phyloP scores from a whole-genome alignment of 2,329 filamentous ascomycete species.

The Shiraia sp. region DNA sequence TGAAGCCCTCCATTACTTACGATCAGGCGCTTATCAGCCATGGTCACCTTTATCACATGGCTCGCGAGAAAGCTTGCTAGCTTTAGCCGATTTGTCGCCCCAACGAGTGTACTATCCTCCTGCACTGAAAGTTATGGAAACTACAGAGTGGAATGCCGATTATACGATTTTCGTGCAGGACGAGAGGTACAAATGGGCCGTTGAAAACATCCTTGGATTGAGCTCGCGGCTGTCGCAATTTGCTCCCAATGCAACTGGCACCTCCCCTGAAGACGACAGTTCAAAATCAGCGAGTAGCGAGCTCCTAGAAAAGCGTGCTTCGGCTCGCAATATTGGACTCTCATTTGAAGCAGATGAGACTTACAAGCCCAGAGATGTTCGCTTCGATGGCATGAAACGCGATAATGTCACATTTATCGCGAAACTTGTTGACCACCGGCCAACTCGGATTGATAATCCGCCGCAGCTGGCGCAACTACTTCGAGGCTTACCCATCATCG shows the following conservation, averaged over 20 bases:
- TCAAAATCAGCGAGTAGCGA: not conserved
- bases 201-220: conserved; percentile 18
- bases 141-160: conserved; percentile 34
- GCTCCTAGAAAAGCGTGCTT: conserved; percentile 25
- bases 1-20: conserved; percentile 58
- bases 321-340: conserved; percentile 1
- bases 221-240: conserved; percentile 11
- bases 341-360: not conserved
- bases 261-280: too few species aligned
- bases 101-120: conserved; percentile 37
- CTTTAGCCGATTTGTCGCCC: conserved; percentile 45
- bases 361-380: conserved; percentile 21
- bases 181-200: conserved; percentile 25
- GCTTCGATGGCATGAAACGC: not conserved
- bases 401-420: conserved; percentile 16
- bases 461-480: conserved; percentile 23
- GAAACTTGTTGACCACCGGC: conserved; percentile 14
- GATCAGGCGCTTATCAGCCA: conserved; percentile 54
- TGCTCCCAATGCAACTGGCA: not conserved
- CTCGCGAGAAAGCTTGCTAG: conserved; percentile 7
- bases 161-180: conserved; percentile 34
- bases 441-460: conserved; percentile 6
- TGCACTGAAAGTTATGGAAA: conserved; percentile 30
- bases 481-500: conserved; percentile 41
- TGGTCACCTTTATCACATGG: conserved; percentile 22